A percentile compares a stretch with the other conserved stretches of the same genome.
Conservation (phyloP, 2,329 filamentous ascomycete genomes). For the Trichoderma sp. region DNA sequence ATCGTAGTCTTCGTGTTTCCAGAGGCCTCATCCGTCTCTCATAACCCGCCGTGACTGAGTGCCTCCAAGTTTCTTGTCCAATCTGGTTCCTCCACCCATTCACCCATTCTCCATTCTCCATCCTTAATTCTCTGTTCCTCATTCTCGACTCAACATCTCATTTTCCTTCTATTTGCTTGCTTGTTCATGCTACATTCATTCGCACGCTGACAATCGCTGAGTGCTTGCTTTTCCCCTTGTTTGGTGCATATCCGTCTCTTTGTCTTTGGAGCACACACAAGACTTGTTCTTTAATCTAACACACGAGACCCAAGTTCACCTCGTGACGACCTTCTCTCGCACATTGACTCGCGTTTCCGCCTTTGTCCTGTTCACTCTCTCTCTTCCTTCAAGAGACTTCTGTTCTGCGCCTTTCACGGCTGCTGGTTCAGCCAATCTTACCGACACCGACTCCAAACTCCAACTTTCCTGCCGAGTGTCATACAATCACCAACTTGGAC, state of each 20-base stretch:
- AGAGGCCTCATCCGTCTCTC: not conserved
- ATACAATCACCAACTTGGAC: not conserved
- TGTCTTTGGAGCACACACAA: not conserved
- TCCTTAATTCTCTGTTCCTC: not conserved
- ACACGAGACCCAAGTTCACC: not conserved
- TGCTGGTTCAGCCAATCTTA: not conserved
- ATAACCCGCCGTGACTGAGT: not conserved
- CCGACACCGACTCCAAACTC: not conserved
- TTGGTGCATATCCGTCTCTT: not conserved
- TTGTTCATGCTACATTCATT: constrained; percentile 15
- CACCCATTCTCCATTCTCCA: not conserved
- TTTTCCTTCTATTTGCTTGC: not conserved
- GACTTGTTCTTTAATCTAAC: constrained; percentile 13
- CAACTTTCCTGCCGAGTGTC: not conserved
- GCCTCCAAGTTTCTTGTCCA: not conserved
- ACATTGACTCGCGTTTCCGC: not conserved
- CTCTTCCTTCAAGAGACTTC: not conserved
- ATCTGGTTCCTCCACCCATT: not conserved
- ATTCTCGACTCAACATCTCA: not conserved
- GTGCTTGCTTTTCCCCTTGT: constrained; percentile 2
- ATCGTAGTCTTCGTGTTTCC: not conserved
- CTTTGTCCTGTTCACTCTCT: not conserved
- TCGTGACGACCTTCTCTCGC: constrained; percentile 10
- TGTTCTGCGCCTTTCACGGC: not conserved
- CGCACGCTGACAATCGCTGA: not conserved